phyloP scores from a whole-genome alignment of 139 green algal species.

The Picochlorum sp. region DNA sequence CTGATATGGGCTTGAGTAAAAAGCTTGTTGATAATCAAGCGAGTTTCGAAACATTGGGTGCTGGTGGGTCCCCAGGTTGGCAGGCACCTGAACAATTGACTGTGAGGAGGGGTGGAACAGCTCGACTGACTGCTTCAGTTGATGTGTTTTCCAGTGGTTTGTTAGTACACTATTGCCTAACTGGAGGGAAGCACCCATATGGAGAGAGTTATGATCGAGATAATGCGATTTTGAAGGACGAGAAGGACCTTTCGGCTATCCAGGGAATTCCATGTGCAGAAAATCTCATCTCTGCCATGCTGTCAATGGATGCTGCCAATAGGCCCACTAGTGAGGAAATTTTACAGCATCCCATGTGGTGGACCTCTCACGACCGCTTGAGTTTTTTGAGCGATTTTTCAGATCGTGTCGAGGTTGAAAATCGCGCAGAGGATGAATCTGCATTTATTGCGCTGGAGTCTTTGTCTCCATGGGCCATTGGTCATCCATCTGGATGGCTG shows the following conservation, averaged over 20 bases:
- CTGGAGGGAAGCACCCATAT: slow-evolving; percentile 81
- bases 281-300: slow-evolving; percentile 66
- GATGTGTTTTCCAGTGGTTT: slow-evolving; percentile 93
- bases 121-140: slow-evolving; percentile 46
- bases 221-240: slow-evolving; percentile 57
- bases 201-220: slow-evolving; percentile 79
- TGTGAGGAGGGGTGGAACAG: slow-evolving; percentile 17
- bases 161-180: slow-evolving; percentile 83
- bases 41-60: slow-evolving; percentile 66
- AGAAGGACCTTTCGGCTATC: slow-evolving; percentile 13
- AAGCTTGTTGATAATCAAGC: slow-evolving; percentile 71
- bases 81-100: slow-evolving; percentile 91
- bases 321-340: slow-evolving; percentile 61
- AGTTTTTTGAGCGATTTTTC: slow-evolving; percentile 81
- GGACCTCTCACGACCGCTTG: slow-evolving; percentile 62
- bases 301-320: slow-evolving; percentile 39
- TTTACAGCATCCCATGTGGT: slow-evolving; percentile 87
- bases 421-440: slow-evolving; percentile 44
- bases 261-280: slow-evolving; percentile 51
- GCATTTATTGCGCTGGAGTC: slow-evolving; percentile 24
- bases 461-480: slow-evolving; percentile 8
- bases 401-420: slow-evolving; percentile 84
- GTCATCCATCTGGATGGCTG: slow-evolving; percentile 57
- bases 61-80: slow-evolving; percentile 88
- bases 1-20: slow-evolving; percentile 95